These are phyloP conservation scores for Fraxinus sp. DNA, from an alignment of 305 asterid genomes.

Conservation along the genomic window DNA sequence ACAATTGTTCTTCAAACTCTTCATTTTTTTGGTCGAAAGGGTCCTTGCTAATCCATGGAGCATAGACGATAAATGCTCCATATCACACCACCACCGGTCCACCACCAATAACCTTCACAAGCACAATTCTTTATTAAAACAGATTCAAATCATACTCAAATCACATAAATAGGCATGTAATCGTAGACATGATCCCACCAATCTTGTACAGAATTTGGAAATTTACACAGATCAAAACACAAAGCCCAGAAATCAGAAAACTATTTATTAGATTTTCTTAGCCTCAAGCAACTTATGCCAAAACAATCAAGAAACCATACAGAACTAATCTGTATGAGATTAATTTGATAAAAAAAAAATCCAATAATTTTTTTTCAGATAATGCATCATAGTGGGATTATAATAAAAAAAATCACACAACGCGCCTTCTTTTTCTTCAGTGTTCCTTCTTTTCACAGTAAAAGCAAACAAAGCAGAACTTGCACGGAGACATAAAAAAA, in stretches of 20 bases:
- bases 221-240: slow-evolving; percentile 20
- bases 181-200: slow-evolving; percentile 27
- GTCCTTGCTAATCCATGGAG: slow-evolving; percentile 79
- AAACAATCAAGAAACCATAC: slow-evolving; percentile 25
- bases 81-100: slow-evolving; percentile 21
- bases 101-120: slow-evolving; percentile 42
- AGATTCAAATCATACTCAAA: slow-evolving; percentile 14
- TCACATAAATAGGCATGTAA: slow-evolving; percentile 8
- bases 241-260: slow-evolving; percentile 16
- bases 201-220: slow-evolving; percentile 24
- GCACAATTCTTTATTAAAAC: slow-evolving; percentile 18
- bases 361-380: slow-evolving; percentile 1
- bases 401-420: neutral
- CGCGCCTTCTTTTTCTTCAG: neutral
- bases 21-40: slow-evolving; percentile 47
- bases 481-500: neutral
- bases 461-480: neutral
- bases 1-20: slow-evolving; percentile 25
- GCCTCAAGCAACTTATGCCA: slow-evolving; percentile 14
- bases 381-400: neutral
- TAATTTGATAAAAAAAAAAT: neutral
- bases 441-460: neutral
- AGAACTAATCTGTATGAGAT: neutral
- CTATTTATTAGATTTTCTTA: slow-evolving; percentile 17
- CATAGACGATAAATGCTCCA: slow-evolving; percentile 89